A percentile compares a stretch with the other conserved stretches of the same genome.
Evolutionary conservation across 306 rosid species (phyloP).

Genomic region (Prunus davidiana): DNA sequence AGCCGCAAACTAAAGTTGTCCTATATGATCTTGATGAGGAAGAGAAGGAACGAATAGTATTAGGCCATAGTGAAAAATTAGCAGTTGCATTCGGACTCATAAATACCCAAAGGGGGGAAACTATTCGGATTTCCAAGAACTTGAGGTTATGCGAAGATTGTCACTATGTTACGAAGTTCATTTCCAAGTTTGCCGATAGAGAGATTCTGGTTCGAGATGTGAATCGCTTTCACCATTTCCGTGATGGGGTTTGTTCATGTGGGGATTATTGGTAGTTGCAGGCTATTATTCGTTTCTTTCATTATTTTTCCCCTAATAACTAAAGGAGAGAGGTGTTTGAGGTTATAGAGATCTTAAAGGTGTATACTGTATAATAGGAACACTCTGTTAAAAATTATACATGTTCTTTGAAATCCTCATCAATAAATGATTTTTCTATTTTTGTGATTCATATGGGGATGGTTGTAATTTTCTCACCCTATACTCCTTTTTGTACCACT

Average conservation of each 20-base stretch:
- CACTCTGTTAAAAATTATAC: neutral
- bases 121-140: constrained; percentile 79
- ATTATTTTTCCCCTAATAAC: neutral
- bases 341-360: constrained; percentile 14
- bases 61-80: constrained; percentile 92
- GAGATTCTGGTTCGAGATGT: constrained; percentile 93
- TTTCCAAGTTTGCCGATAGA: constrained; percentile 69
- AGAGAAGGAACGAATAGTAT: constrained; percentile 73
- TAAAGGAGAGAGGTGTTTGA: neutral
- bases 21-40: constrained; percentile 78
- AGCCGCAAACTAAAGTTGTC: constrained; percentile 59
- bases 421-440: neutral
- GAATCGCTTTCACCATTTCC: constrained; percentile 86
- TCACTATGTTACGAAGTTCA: constrained; percentile 76
- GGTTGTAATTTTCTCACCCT: neutral
- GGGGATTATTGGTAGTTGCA: constrained; percentile 85
- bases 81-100: constrained; percentile 93
- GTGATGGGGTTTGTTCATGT: constrained; percentile 78
- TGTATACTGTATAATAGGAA: constrained; percentile 4
- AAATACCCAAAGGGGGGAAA: constrained; percentile 61
- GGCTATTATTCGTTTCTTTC: constrained; percentile 7
- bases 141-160: constrained; percentile 92
- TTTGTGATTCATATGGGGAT: neutral
- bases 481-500: too few relatives aligned
- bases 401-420: neutral